Base-by-base conservation (phyloP, 495 filamentous ascomycete genomes). In the Annulohypoxylon stygium region DNA sequence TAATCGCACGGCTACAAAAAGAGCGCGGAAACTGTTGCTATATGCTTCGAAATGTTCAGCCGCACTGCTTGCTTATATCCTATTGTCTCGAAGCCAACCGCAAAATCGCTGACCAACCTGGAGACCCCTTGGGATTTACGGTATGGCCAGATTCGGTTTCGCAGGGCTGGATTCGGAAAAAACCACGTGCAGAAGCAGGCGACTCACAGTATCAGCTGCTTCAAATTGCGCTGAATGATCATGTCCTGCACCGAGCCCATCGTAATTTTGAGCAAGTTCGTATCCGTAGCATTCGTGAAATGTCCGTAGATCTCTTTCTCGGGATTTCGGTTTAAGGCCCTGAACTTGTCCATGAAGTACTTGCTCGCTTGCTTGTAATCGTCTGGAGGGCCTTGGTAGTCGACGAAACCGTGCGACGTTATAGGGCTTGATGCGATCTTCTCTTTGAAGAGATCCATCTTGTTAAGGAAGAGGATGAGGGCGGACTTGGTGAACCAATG, bases 231-330 rank as follows among this genome's bases (percentile, higher is more conserved):
- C 85, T 99, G 96, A 74, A 99, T 95, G 81, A 99, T 98, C 92
- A 98, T 99, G 79, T 99, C 96, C 78, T 98, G 96, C 37, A 99
- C 96, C 30, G 93, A 97, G 62, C 89, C 88, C 96, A 99, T 99
- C 25, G 96, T 99, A 73, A 95, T 97, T 83, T 97, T 98, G 62
- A 99, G 86, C 61, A 99, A 83, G 78, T 97, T 96, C 37, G 95
- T 98, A 80, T 98, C 95, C 9, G 95, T 98, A 6, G 95, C 95
- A 74, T 97, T 97, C 20, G 95, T 98, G 76, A 92, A 94, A 78
- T 98, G 93, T 58, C 93, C 92, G 74, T 98, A 98, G 68, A 97
- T 93, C 76, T 98, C 94, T 78, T 94, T 93, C 61, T 91, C 86
- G 26, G 93, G 89, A 65, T 92, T 94, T 34, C 93, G 88, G 78